phyloP scores from a whole-genome alignment of 768 basidiomycete genomes.

The Exidia glandulosa region DNA sequence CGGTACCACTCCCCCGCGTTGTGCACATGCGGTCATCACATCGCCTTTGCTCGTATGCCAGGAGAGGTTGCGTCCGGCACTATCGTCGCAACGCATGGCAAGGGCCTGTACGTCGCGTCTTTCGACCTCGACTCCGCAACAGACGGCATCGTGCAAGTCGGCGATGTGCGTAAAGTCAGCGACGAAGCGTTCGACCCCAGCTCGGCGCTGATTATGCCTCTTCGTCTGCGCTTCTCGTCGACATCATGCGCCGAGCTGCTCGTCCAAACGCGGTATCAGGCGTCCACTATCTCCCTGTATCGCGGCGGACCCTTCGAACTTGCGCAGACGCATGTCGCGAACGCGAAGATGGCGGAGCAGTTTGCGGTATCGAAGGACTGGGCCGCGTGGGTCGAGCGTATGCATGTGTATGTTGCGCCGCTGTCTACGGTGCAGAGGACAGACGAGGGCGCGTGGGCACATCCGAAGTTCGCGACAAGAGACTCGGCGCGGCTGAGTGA shows the following conservation, averaged over 20 bases:
- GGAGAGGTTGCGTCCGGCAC: slow-evolving; percentile 52
- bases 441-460: slow-evolving; percentile 49
- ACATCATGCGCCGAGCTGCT: neutral
- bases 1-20: slow-evolving; percentile 53
- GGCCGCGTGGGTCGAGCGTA: slow-evolving; percentile 56
- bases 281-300: slow-evolving; percentile 24
- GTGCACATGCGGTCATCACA: slow-evolving; percentile 29
- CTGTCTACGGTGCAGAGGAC: slow-evolving; percentile 20
- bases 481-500: slow-evolving; percentile 52
- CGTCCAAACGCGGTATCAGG: neutral
- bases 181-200: neutral
- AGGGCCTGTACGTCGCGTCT: slow-evolving; percentile 48
- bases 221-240: neutral
- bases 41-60: slow-evolving; percentile 54
- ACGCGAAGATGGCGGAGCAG: slow-evolving; percentile 48
- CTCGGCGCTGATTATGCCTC: neutral
- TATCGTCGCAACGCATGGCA: slow-evolving; percentile 49
- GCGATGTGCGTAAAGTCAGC: neutral
- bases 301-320: slow-evolving; percentile 14
- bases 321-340: slow-evolving; percentile 35
- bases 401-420: slow-evolving; percentile 48
- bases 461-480: slow-evolving; percentile 53
- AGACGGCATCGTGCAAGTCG: neutral
- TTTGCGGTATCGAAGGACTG: slow-evolving; percentile 28
- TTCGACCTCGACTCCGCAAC: neutral